A percentile compares a stretch with the other conserved stretches of the same genome.
Conservation (phyloP, 208 protist species). For the Acanthamoeba healyi region DNA sequence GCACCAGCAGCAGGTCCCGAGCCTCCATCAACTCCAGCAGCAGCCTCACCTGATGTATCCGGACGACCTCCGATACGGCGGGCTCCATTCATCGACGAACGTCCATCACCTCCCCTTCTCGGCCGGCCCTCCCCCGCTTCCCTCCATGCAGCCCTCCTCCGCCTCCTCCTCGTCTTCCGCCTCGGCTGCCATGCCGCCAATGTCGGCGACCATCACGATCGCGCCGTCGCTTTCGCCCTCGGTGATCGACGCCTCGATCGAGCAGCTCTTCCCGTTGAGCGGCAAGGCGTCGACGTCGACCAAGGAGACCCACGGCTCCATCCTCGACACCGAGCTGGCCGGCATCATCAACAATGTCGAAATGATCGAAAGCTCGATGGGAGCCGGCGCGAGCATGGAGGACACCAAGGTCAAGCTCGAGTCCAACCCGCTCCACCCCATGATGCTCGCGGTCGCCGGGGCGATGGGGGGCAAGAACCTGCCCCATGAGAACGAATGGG, state of each 20-base stretch:
- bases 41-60: not conserved
- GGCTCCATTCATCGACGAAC: no score
- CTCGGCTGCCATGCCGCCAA: no score
- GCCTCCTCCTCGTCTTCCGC: no score
- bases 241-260: conserved; percentile 16
- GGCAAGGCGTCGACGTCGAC: not conserved
- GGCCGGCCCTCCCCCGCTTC: no score
- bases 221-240: conserved; percentile 12
- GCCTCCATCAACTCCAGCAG: not conserved
- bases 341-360: conserved; percentile 39
- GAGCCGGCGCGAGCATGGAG: not conserved
- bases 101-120: no score
- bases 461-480: conserved; percentile 19
- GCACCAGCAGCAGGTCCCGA: no score
- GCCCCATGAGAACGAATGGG: not conserved
- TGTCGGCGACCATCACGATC: not conserved
- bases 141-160: no score
- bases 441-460: not conserved
- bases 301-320: conserved; percentile 6
- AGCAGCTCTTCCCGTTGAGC: conserved; percentile 43
- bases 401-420: conserved; percentile 10
- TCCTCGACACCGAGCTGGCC: conserved; percentile 25
- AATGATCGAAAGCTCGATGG: not conserved
- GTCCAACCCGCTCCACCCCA: not conserved
- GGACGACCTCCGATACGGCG: not conserved